Base-by-base conservation (phyloP, 208 protist genomes). In the Borovskyia barvae region DNA sequence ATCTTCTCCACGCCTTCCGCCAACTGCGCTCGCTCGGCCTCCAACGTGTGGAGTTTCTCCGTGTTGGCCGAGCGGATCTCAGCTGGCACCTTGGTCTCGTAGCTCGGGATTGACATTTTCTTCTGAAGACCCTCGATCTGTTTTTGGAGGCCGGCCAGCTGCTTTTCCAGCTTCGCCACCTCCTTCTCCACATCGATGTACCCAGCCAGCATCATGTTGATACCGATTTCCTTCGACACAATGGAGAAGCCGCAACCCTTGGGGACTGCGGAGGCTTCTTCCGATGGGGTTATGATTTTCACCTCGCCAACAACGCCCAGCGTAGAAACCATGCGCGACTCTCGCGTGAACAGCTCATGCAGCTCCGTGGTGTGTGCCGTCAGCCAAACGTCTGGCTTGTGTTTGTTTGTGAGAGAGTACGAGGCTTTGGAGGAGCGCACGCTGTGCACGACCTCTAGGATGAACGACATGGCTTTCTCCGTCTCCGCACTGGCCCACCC, bases 181-280 rank as follows among this genome's bases (percentile, higher is more conserved):
- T 97, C 92, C 83, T 92, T 93, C 41, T 72, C 74, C 2, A 90
- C 78, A 58, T 97, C 93, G 72, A 97, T 96, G 60, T 90, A 86
- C 41, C 90, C 92, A 20, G 81, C 66, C 11, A 97, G 73, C 82
- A 95, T 87, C 81, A 97, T 91, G 59, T 96, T 70, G 33, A 92
- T 72, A 25, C 80, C 81, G 4, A 94, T 59, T 25, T 88, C 83
- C 67, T 92, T 87, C 43, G 72, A 93, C 22, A 96, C 87, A 46
- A 92, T 42, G 25, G 90, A 85, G 66, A 92, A 88, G 33, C 78
- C 87, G 73, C 90, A 97, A 56, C 93, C 92, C 33, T 77, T 76
- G 33, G 92, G 85, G 28, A 95, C 76, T 41, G 58, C 54, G 15
- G 56, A 19, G 19, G 45, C 59, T 55, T 80, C 84, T 11, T 89